Conservation (phyloP, 371 early-diverging fungal genomes). For the Nematocida ausubeli region DNA sequence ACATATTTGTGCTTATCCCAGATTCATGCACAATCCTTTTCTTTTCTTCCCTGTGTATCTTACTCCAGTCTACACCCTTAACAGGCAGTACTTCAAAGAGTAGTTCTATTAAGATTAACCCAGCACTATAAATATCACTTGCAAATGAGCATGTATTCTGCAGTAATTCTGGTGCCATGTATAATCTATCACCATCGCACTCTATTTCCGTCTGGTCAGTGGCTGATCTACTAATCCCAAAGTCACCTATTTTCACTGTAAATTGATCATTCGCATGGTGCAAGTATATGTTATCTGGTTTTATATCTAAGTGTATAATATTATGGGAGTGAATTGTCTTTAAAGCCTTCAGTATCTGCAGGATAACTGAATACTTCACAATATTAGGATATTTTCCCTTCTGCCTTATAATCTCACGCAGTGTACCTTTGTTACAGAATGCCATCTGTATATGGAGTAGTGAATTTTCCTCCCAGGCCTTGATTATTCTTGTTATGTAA, state of each 20-base stretch:
- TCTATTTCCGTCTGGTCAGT: slow-evolving; percentile 58
- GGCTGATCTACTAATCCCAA: slow-evolving; percentile 58
- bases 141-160: slow-evolving; percentile 73
- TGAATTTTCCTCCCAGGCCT: slow-evolving; percentile 84
- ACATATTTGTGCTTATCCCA: neutral
- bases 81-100: slow-evolving; percentile 23
- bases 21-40: neutral
- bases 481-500: slow-evolving; percentile 4
- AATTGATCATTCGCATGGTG: slow-evolving; percentile 3
- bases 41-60: neutral
- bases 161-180: slow-evolving; percentile 85
- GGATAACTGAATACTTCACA: slow-evolving; percentile 37
- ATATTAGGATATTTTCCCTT: slow-evolving; percentile 1
- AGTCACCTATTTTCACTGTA: slow-evolving; percentile 61
- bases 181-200: slow-evolving; percentile 84
- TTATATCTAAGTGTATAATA: slow-evolving; percentile 64
- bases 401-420: slow-evolving; percentile 50
- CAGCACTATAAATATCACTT: slow-evolving; percentile 83
- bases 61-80: slow-evolving; percentile 7
- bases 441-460: slow-evolving; percentile 79
- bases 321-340: slow-evolving; percentile 50
- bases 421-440: slow-evolving; percentile 70
- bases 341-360: slow-evolving; percentile 54
- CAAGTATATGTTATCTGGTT: slow-evolving; percentile 65
- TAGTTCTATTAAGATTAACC: slow-evolving; percentile 77